Evolutionary conservation across 345 rosid species (phyloP).

Genomic region (Acer yangbiense): DNA sequence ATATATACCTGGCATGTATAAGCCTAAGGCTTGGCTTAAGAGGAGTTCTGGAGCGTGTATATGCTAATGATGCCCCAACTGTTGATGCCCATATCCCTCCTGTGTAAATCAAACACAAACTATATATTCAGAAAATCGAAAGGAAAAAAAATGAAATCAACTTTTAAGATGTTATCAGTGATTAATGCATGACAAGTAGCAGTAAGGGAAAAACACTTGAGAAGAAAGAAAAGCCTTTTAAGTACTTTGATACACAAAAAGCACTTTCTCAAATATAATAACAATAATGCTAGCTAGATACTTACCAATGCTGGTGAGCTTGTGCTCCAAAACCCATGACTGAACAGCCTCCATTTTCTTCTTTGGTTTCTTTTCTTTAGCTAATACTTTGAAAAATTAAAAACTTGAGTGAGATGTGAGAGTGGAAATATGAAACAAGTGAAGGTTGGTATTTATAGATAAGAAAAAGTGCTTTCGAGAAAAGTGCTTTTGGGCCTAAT

Average conservation of each 20-base stretch:
- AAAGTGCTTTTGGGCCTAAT: not conserved
- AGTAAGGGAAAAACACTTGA: too few species aligned
- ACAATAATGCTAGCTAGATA: not conserved
- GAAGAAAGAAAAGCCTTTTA: too few species aligned
- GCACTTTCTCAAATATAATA: not conserved
- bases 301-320: slow-evolving; percentile 63
- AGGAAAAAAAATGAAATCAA: too few species aligned
- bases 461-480: slow-evolving; percentile 2
- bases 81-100: slow-evolving; percentile 73
- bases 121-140: too few species aligned
- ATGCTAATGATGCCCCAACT: slow-evolving; percentile 63
- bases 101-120: slow-evolving; percentile 14
- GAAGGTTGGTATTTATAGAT: slow-evolving; percentile 26
- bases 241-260: not conserved
- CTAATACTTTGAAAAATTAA: not conserved
- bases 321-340: slow-evolving; percentile 70
- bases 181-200: too few species aligned
- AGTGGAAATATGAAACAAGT: not conserved
- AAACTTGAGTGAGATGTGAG: not conserved
- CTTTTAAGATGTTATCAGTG: too few species aligned
- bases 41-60: slow-evolving; percentile 43
- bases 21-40: slow-evolving; percentile 72
- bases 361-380: not conserved
- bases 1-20: slow-evolving; percentile 63
- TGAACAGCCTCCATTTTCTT: slow-evolving; percentile 57